Conservation (phyloP, 257 asterid genomes). For the Fraxinus americana region DNA sequence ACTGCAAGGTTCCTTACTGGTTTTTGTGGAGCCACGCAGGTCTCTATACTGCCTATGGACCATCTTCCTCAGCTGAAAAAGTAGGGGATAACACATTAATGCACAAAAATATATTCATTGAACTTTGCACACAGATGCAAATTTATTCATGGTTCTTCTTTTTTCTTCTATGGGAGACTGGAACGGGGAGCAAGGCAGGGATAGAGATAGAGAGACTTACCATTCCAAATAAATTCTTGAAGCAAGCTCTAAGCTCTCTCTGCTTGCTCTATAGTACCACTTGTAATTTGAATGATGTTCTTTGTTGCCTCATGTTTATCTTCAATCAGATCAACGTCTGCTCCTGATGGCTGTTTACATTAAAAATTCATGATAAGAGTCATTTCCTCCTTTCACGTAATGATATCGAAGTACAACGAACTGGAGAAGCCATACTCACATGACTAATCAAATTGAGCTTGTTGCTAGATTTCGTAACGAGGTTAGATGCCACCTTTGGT, state of each 20-base stretch:
- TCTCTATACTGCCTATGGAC: constrained; percentile 38
- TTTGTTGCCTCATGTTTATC: constrained; percentile 62
- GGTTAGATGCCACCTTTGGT: constrained; percentile 71
- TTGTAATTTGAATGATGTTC: constrained; percentile 82
- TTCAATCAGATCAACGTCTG: constrained; percentile 74
- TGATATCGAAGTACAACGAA: neutral
- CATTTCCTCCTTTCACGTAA: neutral
- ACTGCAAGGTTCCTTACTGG: constrained; percentile 9
- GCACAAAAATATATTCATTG: neutral
- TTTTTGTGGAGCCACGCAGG: constrained; percentile 11
- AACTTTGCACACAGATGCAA: neutral
- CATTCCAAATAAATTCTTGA: constrained; percentile 92
- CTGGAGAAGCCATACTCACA: constrained; percentile 41
- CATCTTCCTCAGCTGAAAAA: constrained; percentile 78
- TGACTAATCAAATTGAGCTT: constrained; percentile 80
- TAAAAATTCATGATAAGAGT: constrained; percentile 14
- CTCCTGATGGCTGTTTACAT: constrained; percentile 77
- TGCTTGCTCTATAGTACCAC: constrained; percentile 82
- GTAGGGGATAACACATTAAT: constrained; percentile 7
- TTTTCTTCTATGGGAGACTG: neutral
- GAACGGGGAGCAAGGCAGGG: neutral
- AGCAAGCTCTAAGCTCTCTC: constrained; percentile 98
- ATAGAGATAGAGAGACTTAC: constrained; percentile 44
- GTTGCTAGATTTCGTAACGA: constrained; percentile 70
- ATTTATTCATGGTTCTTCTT: neutral